A percentile compares a stretch with the other conserved stretches of the same genome.
Conservation (phyloP, 2,329 filamentous ascomycete species). For the Sphaceloma murrayae region DNA sequence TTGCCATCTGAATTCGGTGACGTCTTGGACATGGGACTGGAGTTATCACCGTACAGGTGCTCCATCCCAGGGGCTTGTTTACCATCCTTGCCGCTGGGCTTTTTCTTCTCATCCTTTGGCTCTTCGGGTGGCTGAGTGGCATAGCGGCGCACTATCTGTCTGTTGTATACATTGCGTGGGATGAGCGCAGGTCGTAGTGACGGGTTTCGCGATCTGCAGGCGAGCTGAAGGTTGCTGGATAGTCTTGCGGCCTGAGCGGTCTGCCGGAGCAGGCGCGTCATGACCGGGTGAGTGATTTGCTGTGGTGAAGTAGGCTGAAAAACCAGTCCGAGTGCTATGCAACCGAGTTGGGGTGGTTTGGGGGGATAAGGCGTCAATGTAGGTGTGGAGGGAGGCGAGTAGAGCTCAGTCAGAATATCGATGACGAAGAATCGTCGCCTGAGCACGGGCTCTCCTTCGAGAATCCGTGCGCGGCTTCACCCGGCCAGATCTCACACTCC, state of each 20-base stretch:
- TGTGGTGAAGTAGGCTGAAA: no score
- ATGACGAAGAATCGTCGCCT: slow-evolving; percentile 14
- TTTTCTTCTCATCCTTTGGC: slow-evolving; percentile 34
- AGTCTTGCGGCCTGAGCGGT: slow-evolving; percentile 28
- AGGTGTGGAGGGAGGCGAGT: slow-evolving; percentile 8
- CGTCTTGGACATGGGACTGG: slow-evolving; percentile 33
- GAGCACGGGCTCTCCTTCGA: slow-evolving; percentile 10
- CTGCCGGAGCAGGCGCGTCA: slow-evolving; percentile 30
- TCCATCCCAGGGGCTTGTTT: slow-evolving; percentile 36
- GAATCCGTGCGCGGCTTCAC: no score
- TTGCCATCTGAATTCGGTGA: slow-evolving; percentile 32
- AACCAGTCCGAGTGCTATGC: neutral
- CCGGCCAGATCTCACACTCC: no score
- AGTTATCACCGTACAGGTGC: slow-evolving; percentile 37
- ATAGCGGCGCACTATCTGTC: slow-evolving; percentile 36
- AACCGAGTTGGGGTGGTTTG: neutral
- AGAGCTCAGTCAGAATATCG: slow-evolving; percentile 11
- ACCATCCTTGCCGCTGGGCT: slow-evolving; percentile 28
- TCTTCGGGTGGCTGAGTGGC: slow-evolving; percentile 38
- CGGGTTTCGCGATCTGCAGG: slow-evolving; percentile 28
- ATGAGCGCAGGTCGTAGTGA: slow-evolving; percentile 31
- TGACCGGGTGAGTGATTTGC: slow-evolving; percentile 17
- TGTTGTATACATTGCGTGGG: slow-evolving; percentile 36
- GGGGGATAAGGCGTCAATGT: neutral
- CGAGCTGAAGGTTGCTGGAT: slow-evolving; percentile 27